These are phyloP conservation scores for Daucus carota DNA, from an alignment of 129 eudicot genomes.

Conservation along the genomic window DH1_v3.0 NC_030383.2:44567001-44567500, in stretches of 20 bases:
- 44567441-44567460: neutral
- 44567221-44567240: neutral
- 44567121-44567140: too few species aligned
- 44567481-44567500: too few species aligned
- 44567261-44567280: neutral
- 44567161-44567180: too few species aligned
- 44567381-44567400: conserved; percentile 68
- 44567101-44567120: neutral
- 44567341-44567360: neutral
- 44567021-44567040: too few species aligned
- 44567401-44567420: conserved; percentile 73
- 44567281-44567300: neutral
- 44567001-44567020: too few species aligned
- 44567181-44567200: too few species aligned
- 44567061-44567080: too few species aligned
- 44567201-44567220: too few species aligned
- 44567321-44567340: neutral
- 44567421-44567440: conserved; percentile 88
- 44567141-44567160: neutral
- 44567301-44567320: neutral
- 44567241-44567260: neutral
- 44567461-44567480: neutral
- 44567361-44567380: conserved; percentile 89
- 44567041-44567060: too few species aligned
- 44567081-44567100: neutral